Evolutionary conservation across 768 basidiomycete species (phyloP).

Genomic region (Dendrothele bispora): DNA sequence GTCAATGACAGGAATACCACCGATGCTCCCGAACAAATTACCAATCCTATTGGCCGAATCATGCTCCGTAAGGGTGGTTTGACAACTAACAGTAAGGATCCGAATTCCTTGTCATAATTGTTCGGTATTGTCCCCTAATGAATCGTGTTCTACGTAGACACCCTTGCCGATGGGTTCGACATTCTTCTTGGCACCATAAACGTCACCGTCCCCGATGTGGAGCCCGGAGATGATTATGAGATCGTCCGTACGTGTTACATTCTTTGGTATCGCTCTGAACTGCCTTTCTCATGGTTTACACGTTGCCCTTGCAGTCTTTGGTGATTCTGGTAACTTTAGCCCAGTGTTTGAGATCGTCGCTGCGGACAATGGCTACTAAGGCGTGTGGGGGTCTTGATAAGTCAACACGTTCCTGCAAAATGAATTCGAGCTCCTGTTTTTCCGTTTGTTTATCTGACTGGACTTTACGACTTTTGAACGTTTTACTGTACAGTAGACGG

Average conservation of each 20-base stretch:
- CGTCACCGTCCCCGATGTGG: constrained; percentile 35
- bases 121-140: neutral
- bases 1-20: constrained; percentile 36
- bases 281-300: constrained; percentile 4
- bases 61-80: constrained; percentile 35
- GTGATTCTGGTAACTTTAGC: constrained; percentile 49
- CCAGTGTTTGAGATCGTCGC: constrained; percentile 28
- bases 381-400: too few species aligned
- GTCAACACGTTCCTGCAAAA: too few species aligned
- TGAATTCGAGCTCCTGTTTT: too few species aligned
- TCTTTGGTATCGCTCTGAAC: neutral
- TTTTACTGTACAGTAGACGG: too few species aligned
- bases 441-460: too few species aligned
- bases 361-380: too few species aligned
- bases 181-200: constrained; percentile 33
- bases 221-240: constrained; percentile 32
- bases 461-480: too few species aligned
- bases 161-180: constrained; percentile 34
- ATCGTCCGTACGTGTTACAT: constrained; percentile 35
- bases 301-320: constrained; percentile 36
- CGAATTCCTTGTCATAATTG: neutral
- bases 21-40: constrained; percentile 42
- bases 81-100: constrained; percentile 18
- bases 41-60: constrained; percentile 43
- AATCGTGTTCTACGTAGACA: constrained; percentile 22